These are phyloP conservation scores for Magnolia changhungtana DNA, from an alignment of 164 flowering plant species.

Conservation along the genomic window DNA sequence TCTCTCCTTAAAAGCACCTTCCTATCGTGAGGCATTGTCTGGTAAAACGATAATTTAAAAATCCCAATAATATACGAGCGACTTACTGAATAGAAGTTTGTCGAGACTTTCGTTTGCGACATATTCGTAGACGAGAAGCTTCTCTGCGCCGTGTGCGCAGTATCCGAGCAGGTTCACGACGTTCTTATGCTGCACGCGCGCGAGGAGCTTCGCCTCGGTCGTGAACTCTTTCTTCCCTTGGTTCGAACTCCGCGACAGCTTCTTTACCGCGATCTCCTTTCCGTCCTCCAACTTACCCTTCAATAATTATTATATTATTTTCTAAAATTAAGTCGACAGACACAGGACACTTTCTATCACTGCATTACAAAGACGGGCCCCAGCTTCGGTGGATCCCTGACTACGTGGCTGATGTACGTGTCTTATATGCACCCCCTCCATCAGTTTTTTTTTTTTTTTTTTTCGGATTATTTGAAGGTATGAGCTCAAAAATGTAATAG, in stretches of 20 bases:
- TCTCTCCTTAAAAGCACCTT: not conserved
- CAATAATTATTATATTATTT: not conserved
- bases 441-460: too few relatives aligned
- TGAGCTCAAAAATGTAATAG: too few relatives aligned
- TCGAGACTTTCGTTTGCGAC: slow-evolving; percentile 79
- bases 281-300: slow-evolving; percentile 88
- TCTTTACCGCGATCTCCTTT: slow-evolving; percentile 90
- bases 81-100: slow-evolving; percentile 85
- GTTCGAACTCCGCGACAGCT: slow-evolving; percentile 57
- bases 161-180: slow-evolving; percentile 81
- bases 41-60: not conserved
- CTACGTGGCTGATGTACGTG: too few relatives aligned
- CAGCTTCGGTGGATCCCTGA: too few relatives aligned
- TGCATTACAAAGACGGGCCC: not conserved
- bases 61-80: not conserved
- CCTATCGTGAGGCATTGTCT: not conserved
- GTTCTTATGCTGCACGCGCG: slow-evolving; percentile 86
- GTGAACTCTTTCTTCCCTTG: slow-evolving; percentile 82
- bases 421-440: too few relatives aligned
- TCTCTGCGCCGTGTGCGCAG: slow-evolving; percentile 65
- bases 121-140: slow-evolving; percentile 88
- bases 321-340: not conserved
- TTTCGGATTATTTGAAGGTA: too few relatives aligned
- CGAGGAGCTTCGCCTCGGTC: slow-evolving; percentile 73
- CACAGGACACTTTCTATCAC: not conserved